Evolutionary conservation across 202 grass and related monocot species (phyloP), one percentile per base, ranked within the genome.

Genomic region (Hordeum pubiflorum): DNA sequence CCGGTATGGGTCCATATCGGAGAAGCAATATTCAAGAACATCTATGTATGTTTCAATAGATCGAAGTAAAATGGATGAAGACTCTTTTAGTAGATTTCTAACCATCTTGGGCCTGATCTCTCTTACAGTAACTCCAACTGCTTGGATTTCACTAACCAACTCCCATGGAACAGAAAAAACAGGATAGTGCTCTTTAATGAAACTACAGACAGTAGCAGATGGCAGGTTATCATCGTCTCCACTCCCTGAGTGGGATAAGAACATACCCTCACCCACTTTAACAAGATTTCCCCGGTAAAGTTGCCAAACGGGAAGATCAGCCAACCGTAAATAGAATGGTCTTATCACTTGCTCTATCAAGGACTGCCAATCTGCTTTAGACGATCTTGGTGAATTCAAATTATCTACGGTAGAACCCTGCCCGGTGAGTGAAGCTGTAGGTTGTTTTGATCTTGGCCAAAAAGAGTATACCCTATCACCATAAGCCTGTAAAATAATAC

Each of bases 81-180:
- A 94, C 84, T 82, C 84, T 70, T 92, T 97, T 48, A 97, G 92
- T 76, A 92, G 86, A 82, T 89, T 85, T 57, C 94, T 81, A 20
- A 97, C 86, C 94, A 97, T 97, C 85, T 89, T 94, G 81, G 94
- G 94, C 69, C 85, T 94, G 73, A 97, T 97, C 82, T 92, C 90
- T 88, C 84, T 92, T 55, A 91, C 87, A 55, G 80, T 83, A 82
- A 97, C 83, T 74, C 92, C 94, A 76, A 94, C 90, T 68, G 92
- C 89, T 80, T 94, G 91, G 77, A 97, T 93, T 90, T 97, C 94
- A 69, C 54, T 89, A 70, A 94, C 92, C 84, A 97, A 68, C 86
- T 97, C 94, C 79, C 91, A 94, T 29, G 94, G 94, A 79, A 97
- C 94, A 57, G 94, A 97, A 86, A 97, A 97, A 76, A 97, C 94